phyloP scores from a whole-genome alignment of 2,329 filamentous ascomycete genomes.

The Neoascochyta sp. region DNA sequence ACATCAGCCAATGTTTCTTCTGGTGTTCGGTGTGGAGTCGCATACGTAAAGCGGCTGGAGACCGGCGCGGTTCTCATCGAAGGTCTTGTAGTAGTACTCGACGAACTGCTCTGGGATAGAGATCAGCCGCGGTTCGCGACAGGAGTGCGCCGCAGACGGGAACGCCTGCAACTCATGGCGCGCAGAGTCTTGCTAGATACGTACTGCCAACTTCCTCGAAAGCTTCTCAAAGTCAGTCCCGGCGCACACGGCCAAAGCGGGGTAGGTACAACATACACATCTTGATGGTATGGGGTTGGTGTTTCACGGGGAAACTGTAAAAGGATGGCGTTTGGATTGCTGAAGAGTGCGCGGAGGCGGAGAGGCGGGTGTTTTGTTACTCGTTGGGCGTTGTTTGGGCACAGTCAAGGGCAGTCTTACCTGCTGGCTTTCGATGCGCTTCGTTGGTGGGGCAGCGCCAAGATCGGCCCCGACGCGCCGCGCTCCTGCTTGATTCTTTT shows the following conservation, averaged over 20 bases:
- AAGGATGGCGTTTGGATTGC: not conserved
- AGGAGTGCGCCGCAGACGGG: not conserved
- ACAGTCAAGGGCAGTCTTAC: conserved; percentile 18
- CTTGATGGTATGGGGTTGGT: conserved; percentile 6
- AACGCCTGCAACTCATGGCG: not conserved
- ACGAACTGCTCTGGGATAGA: conserved; percentile 72
- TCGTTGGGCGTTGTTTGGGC: conserved; percentile 17
- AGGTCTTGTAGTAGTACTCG: conserved; percentile 83
- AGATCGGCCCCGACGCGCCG: conserved; percentile 21
- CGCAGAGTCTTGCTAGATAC: conserved; percentile 14
- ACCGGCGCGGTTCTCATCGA: conserved; percentile 66
- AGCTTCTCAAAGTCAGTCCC: conserved; percentile 12
- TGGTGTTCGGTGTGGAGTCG: conserved; percentile 5
- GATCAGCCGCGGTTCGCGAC: conserved; percentile 12
- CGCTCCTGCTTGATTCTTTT: conserved; percentile 12
- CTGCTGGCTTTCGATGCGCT: conserved; percentile 16
- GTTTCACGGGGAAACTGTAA: not conserved
- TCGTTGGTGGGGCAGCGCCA: conserved; percentile 28
- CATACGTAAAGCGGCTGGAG: conserved; percentile 79
- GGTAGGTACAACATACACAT: conserved; percentile 17
- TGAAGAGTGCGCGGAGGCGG: conserved; percentile 8
- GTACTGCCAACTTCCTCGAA: conserved; percentile 41
- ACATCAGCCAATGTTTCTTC: conserved; percentile 6
- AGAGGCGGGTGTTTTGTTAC: conserved; percentile 6
- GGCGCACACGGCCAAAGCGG: conserved; percentile 7